Evolutionary conservation across 208 protist species (phyloP).

Genomic region (Crithidia acanthocephali): DNA sequence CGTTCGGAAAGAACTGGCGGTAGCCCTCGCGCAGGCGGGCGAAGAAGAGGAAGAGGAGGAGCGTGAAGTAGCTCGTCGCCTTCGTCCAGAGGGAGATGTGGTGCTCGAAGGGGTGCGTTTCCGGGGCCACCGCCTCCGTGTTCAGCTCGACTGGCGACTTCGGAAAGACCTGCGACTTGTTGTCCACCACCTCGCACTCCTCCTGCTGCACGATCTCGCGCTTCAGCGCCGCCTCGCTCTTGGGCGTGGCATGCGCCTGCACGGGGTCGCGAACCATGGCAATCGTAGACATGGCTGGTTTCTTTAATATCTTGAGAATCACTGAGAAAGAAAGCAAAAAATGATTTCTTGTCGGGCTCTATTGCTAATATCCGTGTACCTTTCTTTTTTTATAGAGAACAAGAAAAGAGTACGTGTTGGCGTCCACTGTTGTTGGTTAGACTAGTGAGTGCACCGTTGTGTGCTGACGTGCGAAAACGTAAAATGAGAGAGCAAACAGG

Average conservation of each 20-base stretch:
- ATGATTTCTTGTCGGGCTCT: neutral
- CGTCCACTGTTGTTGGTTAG: neutral
- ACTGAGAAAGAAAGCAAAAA: neutral
- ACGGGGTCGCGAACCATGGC: slow-evolving; percentile 21
- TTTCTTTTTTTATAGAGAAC: no score
- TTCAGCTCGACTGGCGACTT: slow-evolving; percentile 20
- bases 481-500: neutral
- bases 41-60: slow-evolving; percentile 58
- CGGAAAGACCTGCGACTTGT: slow-evolving; percentile 29
- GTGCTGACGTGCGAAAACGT: neutral
- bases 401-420: no score
- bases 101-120: slow-evolving; percentile 38
- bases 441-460: neutral
- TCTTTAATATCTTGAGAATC: neutral
- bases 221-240: slow-evolving; percentile 31
- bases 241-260: slow-evolving; percentile 15
- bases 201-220: slow-evolving; percentile 26
- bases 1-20: slow-evolving; percentile 51
- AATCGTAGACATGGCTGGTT: slow-evolving; percentile 11
- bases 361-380: neutral
- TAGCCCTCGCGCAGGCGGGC: slow-evolving; percentile 62
- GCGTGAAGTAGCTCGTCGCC: slow-evolving; percentile 65
- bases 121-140: slow-evolving; percentile 12
- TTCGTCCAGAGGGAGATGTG: slow-evolving; percentile 42
- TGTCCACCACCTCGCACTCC: slow-evolving; percentile 24